phyloP scores from a whole-genome alignment of 2,329 filamentous ascomycete genomes.

The Xylariaceae sp. region DNA sequence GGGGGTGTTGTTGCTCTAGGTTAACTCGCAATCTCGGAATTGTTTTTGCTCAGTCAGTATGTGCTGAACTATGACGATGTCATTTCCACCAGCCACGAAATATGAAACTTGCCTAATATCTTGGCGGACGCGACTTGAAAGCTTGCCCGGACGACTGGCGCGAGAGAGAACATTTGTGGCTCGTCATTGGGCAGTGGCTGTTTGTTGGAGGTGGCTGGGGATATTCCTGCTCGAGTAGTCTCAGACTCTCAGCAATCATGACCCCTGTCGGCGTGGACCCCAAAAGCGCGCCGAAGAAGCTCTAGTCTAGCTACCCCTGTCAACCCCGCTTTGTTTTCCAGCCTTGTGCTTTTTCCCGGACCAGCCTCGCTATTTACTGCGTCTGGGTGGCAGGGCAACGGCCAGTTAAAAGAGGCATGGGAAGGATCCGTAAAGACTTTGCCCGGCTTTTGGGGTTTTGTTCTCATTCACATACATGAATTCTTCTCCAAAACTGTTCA shows the following conservation, averaged over 20 bases:
- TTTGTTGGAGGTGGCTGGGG: background rate
- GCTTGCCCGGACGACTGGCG: too few relatives aligned
- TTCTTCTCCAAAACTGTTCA: too few relatives aligned
- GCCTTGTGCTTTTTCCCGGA: constrained; percentile 28
- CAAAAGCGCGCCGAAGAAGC: background rate
- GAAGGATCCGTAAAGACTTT: constrained; percentile 5
- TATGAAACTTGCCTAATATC: too few relatives aligned
- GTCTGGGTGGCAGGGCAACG: constrained; percentile 46
- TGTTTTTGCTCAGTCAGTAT: too few relatives aligned
- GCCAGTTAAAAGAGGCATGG: constrained; percentile 30
- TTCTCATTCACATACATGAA: background rate
- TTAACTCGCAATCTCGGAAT: too few relatives aligned
- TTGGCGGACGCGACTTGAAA: too few relatives aligned
- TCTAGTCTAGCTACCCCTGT: constrained; percentile 3
- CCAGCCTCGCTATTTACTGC: constrained; percentile 37
- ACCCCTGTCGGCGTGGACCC: background rate
- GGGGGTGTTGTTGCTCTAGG: too few relatives aligned
- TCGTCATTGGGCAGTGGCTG: background rate
- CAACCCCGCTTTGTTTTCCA: constrained; percentile 11
- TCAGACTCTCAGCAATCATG: background rate
- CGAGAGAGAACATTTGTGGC: too few relatives aligned
- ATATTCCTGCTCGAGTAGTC: background rate
- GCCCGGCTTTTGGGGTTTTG: background rate
- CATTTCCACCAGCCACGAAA: too few relatives aligned
- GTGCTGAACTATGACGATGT: too few relatives aligned